Conservation (phyloP, 306 rosid genomes). For the Casuarina cunninghamiana region DNA sequence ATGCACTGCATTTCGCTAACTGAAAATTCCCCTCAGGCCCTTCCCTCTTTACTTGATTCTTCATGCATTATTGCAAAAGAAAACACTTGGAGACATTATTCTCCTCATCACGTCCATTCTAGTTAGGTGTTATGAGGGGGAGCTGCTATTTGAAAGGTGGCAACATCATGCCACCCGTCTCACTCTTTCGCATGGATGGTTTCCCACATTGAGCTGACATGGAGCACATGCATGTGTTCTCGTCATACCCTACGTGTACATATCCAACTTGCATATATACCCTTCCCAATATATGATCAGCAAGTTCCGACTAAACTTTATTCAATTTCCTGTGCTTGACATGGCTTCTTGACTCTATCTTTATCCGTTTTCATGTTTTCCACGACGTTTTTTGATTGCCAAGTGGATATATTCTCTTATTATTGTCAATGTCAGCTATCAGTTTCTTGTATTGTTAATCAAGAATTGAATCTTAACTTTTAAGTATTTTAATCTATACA, state of each 20-base stretch:
- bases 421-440: no score
- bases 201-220: slow-evolving; percentile 30
- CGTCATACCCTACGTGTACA: slow-evolving; percentile 13
- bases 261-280: slow-evolving; percentile 13
- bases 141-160: slow-evolving; percentile 53
- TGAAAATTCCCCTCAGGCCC: slow-evolving; percentile 38
- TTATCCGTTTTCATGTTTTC: no score
- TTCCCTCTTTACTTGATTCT: slow-evolving; percentile 69
- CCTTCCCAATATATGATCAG: slow-evolving; percentile 2
- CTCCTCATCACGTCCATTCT: slow-evolving; percentile 38
- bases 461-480: no score
- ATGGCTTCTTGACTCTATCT: no score
- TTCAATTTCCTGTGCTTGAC: no score
- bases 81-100: slow-evolving; percentile 27
- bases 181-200: not conserved
- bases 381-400: no score
- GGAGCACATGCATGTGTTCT: slow-evolving; percentile 20
- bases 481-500: no score
- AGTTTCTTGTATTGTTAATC: no score
- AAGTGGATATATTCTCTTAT: no score
- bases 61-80: slow-evolving; percentile 75
- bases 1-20: slow-evolving; percentile 31
- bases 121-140: slow-evolving; percentile 68
- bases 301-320: not conserved
- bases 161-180: slow-evolving; percentile 4